Evolutionary conservation across 2,329 filamentous ascomycete species (phyloP), one percentile per base, ranked within the genome.

Genomic region (Plenodomus lindquistii): DNA sequence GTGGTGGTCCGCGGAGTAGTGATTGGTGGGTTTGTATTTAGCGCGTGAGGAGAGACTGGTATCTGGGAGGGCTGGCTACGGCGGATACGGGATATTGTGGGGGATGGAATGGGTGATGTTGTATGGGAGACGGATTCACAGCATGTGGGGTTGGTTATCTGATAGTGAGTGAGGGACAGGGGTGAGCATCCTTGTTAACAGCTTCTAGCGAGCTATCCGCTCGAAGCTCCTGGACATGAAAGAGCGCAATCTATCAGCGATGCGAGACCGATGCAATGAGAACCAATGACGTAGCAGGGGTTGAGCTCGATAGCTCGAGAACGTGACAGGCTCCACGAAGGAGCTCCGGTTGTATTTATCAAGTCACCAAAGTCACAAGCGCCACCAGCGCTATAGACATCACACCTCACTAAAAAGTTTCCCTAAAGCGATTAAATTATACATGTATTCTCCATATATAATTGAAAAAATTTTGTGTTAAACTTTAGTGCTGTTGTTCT

Each of bases 111-210:
- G 48, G n/a, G 42, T 43, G 34, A 31, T 50, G 46, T 5, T 31
- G 9, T 13, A 31, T 4, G 27, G 27, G 27, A 31, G 27, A 31
- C 27, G 6, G 27, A 31, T 31, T 31, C 27, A 31, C 27, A 31
- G 27, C 27, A 31, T 31, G 27, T 31, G 27, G 27, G 22, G 22
- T 41, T 40, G 49, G 50, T 35, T 52, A 13, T 45, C 40, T 50
- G 48, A 48, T 38, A 34, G 15, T 24, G 42, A 42, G 40, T 40
- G 15, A 13, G 27, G 27, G 48, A 44, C 51, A 48, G 50, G 56
- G 56, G 55, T 53, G 27, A 44, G 42, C 44, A 31, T 31, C 11
- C 27, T 15, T 7, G 6, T 8, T 31, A n/a, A n/a, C 43, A 13
- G 42, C 42, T 44, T 31, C 18, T 50, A 55, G 46, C 52, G 44